Conservation (phyloP, 352 stramenopile species). For the Phytophthora cryptogea region DNA sequence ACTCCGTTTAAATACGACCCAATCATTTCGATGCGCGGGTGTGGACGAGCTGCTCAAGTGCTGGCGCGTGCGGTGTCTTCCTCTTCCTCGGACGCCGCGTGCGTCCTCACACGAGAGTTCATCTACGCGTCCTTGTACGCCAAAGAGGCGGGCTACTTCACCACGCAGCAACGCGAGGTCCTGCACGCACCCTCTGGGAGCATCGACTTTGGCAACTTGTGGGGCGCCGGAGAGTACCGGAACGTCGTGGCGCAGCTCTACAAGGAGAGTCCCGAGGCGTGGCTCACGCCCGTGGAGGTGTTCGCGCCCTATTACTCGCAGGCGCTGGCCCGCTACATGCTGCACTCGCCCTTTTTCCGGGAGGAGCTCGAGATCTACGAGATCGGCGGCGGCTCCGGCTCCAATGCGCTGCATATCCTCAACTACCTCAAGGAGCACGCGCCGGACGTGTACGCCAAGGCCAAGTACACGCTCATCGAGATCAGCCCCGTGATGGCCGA, state of each 20-base stretch:
- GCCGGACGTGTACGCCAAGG: constrained; percentile 77
- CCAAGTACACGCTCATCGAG: constrained; percentile 90
- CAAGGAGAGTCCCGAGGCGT: constrained; percentile 72
- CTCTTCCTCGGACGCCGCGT: neutral
- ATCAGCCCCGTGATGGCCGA: constrained; percentile 89
- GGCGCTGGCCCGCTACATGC: constrained; percentile 88
- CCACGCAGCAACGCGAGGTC: constrained; percentile 72
- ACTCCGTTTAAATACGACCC: too few species aligned
- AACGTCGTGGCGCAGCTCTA: constrained; percentile 68
- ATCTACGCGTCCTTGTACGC: constrained; percentile 85
- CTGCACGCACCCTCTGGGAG: constrained; percentile 60
- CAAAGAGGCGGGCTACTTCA: constrained; percentile 82
- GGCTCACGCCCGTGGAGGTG: constrained; percentile 91
- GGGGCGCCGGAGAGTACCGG: constrained; percentile 77
- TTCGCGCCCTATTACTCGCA: constrained; percentile 90
- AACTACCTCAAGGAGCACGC: constrained; percentile 81
- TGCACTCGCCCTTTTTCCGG: constrained; percentile 67
- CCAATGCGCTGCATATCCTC: constrained; percentile 90
- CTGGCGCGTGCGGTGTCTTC: neutral
- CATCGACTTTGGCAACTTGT: constrained; percentile 82
- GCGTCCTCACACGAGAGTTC: constrained; percentile 79
- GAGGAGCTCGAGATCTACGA: constrained; percentile 79
- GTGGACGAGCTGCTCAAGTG: neutral
- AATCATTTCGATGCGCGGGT: too few species aligned
- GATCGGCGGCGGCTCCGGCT: constrained; percentile 87